phyloP scores from a whole-genome alignment of 169 alveolate genomes.

The Plasmodium ovale region DNA sequence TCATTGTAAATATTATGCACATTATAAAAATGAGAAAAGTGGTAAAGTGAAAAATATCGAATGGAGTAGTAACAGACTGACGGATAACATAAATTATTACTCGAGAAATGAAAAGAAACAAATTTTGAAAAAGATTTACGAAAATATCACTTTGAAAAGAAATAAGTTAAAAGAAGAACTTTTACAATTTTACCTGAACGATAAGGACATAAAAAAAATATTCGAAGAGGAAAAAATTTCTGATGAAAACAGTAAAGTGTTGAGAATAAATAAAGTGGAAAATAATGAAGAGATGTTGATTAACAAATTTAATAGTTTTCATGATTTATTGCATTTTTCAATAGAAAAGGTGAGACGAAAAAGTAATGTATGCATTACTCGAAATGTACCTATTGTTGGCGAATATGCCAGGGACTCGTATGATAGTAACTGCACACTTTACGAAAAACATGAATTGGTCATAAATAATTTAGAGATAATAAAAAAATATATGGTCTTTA shows the following conservation, averaged over 20 bases:
- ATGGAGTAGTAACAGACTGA: neutral
- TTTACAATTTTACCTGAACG: constrained; percentile 30
- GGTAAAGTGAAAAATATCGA: neutral
- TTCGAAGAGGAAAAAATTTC: constrained; percentile 51
- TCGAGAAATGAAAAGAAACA: constrained; percentile 62
- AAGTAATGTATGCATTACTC: neutral
- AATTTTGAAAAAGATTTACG: constrained; percentile 41
- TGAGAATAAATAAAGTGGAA: constrained; percentile 31
- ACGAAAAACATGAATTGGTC: constrained; percentile 27
- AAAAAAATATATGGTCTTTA: constrained; percentile 53
- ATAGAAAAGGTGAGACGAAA: constrained; percentile 31
- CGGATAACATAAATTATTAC: constrained; percentile 36
- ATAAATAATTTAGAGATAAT: constrained; percentile 34
- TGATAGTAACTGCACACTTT: neutral
- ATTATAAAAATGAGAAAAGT: constrained; percentile 5
- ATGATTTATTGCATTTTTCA: constrained; percentile 49
- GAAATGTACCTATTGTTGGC: neutral
- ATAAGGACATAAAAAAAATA: constrained; percentile 40
- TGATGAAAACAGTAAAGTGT: constrained; percentile 26
- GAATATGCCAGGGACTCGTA: neutral
- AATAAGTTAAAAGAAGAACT: constrained; percentile 16
- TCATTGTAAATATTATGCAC: neutral
- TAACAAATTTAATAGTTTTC: constrained; percentile 54
- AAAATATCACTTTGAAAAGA: constrained; percentile 38
- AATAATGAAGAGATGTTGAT: constrained; percentile 54